Evolutionary conservation across 257 asterid species (phyloP).

Genomic region (Thymus mandschuricus): DNA sequence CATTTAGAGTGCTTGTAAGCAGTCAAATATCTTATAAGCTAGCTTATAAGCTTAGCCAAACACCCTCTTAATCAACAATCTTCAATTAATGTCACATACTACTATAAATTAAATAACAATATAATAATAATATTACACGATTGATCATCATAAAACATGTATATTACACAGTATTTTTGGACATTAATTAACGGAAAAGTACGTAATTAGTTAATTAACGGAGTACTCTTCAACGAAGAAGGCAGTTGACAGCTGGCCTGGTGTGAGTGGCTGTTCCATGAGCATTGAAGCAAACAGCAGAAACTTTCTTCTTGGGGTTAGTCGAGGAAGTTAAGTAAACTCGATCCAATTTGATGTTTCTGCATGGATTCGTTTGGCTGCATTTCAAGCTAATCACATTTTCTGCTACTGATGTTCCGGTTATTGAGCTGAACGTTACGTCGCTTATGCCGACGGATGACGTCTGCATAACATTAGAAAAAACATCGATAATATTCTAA

Average conservation of each 20-base stretch:
- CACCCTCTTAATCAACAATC: no score
- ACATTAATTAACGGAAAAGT: no score
- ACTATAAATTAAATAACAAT: no score
- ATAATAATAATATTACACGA: no score
- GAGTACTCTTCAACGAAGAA: constrained; percentile 23
- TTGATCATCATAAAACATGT: no score
- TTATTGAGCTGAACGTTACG: constrained; percentile 47
- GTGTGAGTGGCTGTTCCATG: constrained; percentile 58
- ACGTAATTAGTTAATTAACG: no score
- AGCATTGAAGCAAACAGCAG: constrained; percentile 55
- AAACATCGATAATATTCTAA: no score
- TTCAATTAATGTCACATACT: no score
- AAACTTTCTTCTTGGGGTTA: constrained; percentile 38
- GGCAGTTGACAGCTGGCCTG: constrained; percentile 51
- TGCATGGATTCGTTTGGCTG: constrained; percentile 51
- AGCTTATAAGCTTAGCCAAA: no score
- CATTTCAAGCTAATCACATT: constrained; percentile 54
- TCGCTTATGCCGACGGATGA: constrained; percentile 56
- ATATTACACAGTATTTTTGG: no score
- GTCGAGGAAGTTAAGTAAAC: constrained; percentile 47
- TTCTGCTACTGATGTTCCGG: constrained; percentile 57
- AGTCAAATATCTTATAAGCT: no score
- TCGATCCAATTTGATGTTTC: constrained; percentile 40
- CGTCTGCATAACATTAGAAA: constrained; percentile 40
- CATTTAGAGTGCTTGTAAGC: no score